Evolutionary conservation across 306 rosid genomes (phyloP).

Genomic region (Amphicarpaea edgeworthii): DNA sequence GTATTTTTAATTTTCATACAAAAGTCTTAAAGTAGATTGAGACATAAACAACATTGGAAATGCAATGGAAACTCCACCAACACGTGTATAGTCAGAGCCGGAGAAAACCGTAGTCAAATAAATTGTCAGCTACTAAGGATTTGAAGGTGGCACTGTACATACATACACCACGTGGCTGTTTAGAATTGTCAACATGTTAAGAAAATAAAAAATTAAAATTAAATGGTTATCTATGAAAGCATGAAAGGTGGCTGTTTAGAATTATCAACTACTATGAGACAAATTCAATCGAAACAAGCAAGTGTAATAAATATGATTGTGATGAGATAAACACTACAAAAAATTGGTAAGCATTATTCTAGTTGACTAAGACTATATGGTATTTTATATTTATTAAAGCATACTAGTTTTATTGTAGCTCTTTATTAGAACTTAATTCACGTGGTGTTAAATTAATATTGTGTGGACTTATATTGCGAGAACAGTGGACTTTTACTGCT

Average conservation of each 20-base stretch:
- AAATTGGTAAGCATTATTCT: not conserved
- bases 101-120: not conserved
- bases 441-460: not conserved
- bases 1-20: no score
- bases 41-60: no score
- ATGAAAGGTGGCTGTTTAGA: no score
- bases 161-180: not conserved
- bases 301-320: not conserved
- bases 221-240: no score
- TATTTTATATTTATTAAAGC: not conserved
- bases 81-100: not conserved
- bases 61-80: not conserved
- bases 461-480: no score
- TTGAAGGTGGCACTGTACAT: not conserved
- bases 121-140: not conserved
- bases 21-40: no score
- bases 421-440: not conserved
- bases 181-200: not conserved
- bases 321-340: not conserved
- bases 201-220: not conserved
- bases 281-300: not conserved
- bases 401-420: not conserved
- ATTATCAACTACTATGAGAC: no score
- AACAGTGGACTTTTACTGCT: no score
- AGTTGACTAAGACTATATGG: not conserved